Percentiles rank a stretch among this genome's conserved stretches.
phyloP scores from a whole-genome alignment of 106 monocot species.

The Acorus calamus region DNA sequence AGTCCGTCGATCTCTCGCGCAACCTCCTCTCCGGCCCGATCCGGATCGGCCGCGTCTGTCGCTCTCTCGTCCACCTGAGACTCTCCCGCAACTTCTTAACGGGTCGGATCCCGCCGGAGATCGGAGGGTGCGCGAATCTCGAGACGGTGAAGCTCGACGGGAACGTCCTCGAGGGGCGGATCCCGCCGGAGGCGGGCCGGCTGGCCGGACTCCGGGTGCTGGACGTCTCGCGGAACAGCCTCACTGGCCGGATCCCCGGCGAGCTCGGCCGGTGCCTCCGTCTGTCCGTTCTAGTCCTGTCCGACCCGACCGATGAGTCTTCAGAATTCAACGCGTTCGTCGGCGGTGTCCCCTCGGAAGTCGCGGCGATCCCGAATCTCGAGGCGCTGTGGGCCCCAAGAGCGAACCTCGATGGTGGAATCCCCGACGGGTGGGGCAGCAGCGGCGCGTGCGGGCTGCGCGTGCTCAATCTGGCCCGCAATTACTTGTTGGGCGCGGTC shows the following conservation, averaged over 20 bases:
- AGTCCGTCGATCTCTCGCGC: slow-evolving; percentile 27
- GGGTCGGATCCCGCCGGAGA: slow-evolving; percentile 25
- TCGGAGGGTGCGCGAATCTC: slow-evolving; percentile 35
- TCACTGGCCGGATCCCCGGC: slow-evolving; percentile 34
- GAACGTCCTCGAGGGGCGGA: too few species aligned
- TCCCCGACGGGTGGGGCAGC: slow-evolving; percentile 13
- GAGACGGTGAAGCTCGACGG: slow-evolving; percentile 24
- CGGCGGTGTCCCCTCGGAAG: slow-evolving; percentile 25
- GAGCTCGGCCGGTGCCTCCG: slow-evolving; percentile 34
- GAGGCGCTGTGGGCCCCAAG: slow-evolving; percentile 58
- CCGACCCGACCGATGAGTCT: slow-evolving; percentile 15
- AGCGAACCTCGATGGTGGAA: slow-evolving; percentile 37
- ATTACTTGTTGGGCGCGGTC: slow-evolving; percentile 33
- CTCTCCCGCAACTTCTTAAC: slow-evolving; percentile 41
- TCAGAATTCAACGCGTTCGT: slow-evolving; percentile 52
- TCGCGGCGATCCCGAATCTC: slow-evolving; percentile 24
- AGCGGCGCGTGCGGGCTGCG: slow-evolving; percentile 23
- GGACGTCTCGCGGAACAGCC: too few species aligned
- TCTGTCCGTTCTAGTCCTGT: slow-evolving; percentile 37
- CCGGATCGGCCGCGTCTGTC: slow-evolving; percentile 13
- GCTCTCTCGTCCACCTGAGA: slow-evolving; percentile 21
- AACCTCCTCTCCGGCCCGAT: slow-evolving; percentile 29
- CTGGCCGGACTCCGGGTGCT: too few species aligned
- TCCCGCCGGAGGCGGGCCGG: too few species aligned
- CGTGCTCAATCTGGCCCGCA: slow-evolving; percentile 50